These are phyloP conservation scores for Hansenula lynferdii DNA, from an alignment of 1,139 yeast species.

Conservation along the genomic window DNA sequence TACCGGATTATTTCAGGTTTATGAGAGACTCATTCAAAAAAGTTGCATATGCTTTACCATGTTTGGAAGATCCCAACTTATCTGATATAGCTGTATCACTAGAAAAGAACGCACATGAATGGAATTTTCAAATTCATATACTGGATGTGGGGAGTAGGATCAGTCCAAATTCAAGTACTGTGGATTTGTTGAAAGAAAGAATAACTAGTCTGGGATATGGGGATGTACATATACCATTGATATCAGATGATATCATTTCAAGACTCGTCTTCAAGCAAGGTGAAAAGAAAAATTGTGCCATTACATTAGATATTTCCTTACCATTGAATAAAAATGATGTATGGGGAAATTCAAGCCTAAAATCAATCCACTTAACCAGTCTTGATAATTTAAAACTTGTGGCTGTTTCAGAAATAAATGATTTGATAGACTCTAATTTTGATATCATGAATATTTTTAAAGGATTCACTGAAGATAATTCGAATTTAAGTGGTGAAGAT, in stretches of 20 bases:
- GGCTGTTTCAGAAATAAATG: neutral
- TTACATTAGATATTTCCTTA: slow-evolving; percentile 8
- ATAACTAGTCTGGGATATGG: neutral
- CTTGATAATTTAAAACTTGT: slow-evolving; percentile 1
- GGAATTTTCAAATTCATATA: slow-evolving; percentile 32
- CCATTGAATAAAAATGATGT: slow-evolving; percentile 2
- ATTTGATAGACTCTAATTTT: neutral
- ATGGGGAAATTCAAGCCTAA: neutral
- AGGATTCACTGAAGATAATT: neutral
- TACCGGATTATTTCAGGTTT: slow-evolving; percentile 1
- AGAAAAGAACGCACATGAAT: slow-evolving; percentile 29
- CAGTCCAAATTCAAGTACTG: slow-evolving; percentile 14
- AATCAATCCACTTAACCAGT: slow-evolving; percentile 1
- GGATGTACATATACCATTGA: neutral
- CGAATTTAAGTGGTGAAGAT: neutral
- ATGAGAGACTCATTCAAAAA: neutral
- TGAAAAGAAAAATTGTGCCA: slow-evolving; percentile 1
- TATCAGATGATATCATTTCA: neutral
- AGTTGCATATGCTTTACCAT: neutral
- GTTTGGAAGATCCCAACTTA: neutral
- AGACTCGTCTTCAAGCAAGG: neutral
- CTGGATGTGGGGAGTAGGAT: slow-evolving; percentile 30
- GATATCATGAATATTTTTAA: neutral
- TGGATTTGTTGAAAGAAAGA: neutral
- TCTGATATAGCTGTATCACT: slow-evolving; percentile 27